phyloP scores from a whole-genome alignment of 2,329 filamentous ascomycete genomes.

The Lasiodiplodia gonubiensis region DNA sequence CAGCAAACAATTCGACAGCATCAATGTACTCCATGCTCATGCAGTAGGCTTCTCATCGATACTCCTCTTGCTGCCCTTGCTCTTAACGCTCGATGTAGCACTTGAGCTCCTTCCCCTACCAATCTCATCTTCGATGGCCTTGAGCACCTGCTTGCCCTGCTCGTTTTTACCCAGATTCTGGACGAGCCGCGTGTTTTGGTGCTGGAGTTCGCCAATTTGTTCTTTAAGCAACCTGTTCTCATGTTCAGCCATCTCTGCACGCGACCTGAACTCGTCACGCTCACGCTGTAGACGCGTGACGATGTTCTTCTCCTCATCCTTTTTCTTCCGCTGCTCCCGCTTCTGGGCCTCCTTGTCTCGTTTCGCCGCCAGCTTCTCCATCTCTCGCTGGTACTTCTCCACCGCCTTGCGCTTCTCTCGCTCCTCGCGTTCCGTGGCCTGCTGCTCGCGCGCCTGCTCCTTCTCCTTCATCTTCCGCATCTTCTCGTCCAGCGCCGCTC shows the following conservation, averaged over 20 bases:
- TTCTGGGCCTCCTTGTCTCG: constrained; percentile 68
- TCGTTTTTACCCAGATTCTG: constrained; percentile 51
- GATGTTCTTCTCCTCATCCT: constrained; percentile 62
- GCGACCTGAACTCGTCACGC: constrained; percentile 52
- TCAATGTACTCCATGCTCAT: background rate
- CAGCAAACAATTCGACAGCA: background rate
- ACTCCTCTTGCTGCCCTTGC: constrained; percentile 20
- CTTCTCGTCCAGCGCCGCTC: constrained; percentile 62
- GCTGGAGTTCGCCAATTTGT: constrained; percentile 62
- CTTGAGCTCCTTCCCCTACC: constrained; percentile 34
- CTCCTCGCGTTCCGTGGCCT: constrained; percentile 62
- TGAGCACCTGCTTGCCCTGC: constrained; percentile 41
- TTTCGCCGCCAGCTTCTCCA: constrained; percentile 70
- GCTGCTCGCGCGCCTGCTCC: constrained; percentile 45
- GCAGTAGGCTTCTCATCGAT: background rate
- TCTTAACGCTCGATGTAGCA: constrained; percentile 21
- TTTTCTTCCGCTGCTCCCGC: constrained; percentile 66
- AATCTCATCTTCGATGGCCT: constrained; percentile 39
- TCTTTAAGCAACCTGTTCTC: constrained; percentile 58
- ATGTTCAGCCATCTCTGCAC: constrained; percentile 53
- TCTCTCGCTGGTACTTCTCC: constrained; percentile 47
- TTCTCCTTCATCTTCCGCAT: constrained; percentile 62
- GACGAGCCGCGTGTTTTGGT: constrained; percentile 62
- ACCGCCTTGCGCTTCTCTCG: constrained; percentile 55
- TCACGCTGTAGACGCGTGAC: constrained; percentile 55